A percentile compares a stretch with the other conserved stretches of the same genome.
Conservation (phyloP, 306 rosid species). For the Bauhinia variegata region DNA sequence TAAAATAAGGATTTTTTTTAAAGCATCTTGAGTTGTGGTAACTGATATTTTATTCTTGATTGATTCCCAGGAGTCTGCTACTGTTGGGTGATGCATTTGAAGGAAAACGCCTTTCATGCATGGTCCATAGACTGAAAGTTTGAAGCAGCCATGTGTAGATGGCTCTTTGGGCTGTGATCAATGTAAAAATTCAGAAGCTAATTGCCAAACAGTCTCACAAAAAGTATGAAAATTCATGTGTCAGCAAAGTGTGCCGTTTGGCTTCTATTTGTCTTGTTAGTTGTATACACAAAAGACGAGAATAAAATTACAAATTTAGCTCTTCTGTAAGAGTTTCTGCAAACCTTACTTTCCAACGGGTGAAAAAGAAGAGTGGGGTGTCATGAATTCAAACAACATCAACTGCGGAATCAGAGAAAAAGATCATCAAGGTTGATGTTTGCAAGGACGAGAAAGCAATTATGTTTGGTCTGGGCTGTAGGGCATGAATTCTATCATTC, state of each 20-base stretch:
- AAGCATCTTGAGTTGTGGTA: not conserved
- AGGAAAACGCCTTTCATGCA: slow-evolving; percentile 18
- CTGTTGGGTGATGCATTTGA: slow-evolving; percentile 25
- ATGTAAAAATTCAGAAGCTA: slow-evolving; percentile 7
- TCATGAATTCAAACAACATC: not conserved
- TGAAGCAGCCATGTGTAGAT: slow-evolving; percentile 10
- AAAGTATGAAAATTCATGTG: slow-evolving; percentile 8
- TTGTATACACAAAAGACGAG: not conserved
- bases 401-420: not conserved
- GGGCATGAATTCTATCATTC: too few relatives aligned
- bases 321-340: not conserved
- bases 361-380: not conserved
- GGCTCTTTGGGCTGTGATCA: slow-evolving; percentile 11
- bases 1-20: slow-evolving; percentile 3
- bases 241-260: slow-evolving; percentile 2
- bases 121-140: slow-evolving; percentile 23
- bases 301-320: not conserved
- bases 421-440: not conserved
- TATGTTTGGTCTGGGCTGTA: not conserved
- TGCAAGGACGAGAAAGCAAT: slow-evolving; percentile 1
- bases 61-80: slow-evolving; percentile 49
- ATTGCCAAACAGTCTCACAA: not conserved
- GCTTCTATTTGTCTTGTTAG: slow-evolving; percentile 16
- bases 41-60: slow-evolving; percentile 38
- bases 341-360: slow-evolving; percentile 9